Base-by-base conservation (phyloP, 176 grass and related monocot species). In the Cenchrus purpureus region DNA sequence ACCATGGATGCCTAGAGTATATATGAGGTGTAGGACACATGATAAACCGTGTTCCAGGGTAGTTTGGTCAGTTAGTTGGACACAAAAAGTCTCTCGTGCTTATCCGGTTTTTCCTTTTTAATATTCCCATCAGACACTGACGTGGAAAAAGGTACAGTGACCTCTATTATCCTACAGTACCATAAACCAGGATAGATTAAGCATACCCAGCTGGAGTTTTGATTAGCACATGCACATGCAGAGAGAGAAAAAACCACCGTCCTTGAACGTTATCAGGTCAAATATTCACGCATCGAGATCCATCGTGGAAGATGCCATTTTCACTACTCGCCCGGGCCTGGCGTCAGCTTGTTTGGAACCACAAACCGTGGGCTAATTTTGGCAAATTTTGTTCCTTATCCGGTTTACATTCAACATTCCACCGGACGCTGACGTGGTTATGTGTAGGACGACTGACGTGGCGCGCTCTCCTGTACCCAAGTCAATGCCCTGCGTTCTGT, bases 81-180 rank as follows among this genome's bases (percentile, higher is more conserved):
- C 31, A 64, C 64, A 64, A 71, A 79, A 19, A 42, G 4, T 32
- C 57, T 48, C 6, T 32, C 0, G 10, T 71, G 65, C 80, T 91
- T 86, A 91, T 93, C 82, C 67, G 34, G 10, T 76, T 55, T 40
- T 6, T 40, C 5, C 31, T 59, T 40, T 78, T 73, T 12, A 16
- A 22, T 11, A 68, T 57, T 25, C 10, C 10, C 74, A 74, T 4
- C 10, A 42, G 15, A 28, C 37, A 5, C 79, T 71, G 87, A 87
- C 87, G 68, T 84, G 91, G 84, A 81, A 68, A 53, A 29, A 14
- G 4, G 22, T 20, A 43, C 25, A 5, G 65, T 2, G 2, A 2
- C 49, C 20, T 14, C 15, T 50, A 16, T 43, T 77, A 52, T 73
- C 81, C 22, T 6, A 65, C 54, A 56, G 37, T 40, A 34, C 34